Conservation (phyloP, 1,284 basidiomycete genomes). For the Cryptococcus sp. region DNA sequence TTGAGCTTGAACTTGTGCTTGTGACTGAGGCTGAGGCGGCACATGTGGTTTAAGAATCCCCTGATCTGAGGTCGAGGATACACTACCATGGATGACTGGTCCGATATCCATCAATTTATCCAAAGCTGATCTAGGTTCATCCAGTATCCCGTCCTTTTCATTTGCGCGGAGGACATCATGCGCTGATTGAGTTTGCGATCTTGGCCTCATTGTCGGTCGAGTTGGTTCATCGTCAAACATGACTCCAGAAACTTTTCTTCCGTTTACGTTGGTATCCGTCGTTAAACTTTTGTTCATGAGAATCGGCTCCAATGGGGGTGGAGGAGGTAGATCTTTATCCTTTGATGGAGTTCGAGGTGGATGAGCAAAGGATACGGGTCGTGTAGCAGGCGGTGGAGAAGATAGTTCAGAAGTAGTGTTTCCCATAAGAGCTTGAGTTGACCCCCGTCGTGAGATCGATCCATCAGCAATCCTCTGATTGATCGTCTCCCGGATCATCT, state of each 20-base stretch:
- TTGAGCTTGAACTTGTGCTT: background rate
- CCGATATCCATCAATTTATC: slow-evolving; percentile 27
- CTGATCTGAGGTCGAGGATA: too few species aligned
- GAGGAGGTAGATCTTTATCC: slow-evolving; percentile 18
- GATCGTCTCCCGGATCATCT: slow-evolving; percentile 44
- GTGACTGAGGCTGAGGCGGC: too few species aligned
- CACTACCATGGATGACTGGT: background rate
- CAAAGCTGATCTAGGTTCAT: slow-evolving; percentile 38
- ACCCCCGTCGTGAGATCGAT: slow-evolving; percentile 17
- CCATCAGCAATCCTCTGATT: slow-evolving; percentile 40
- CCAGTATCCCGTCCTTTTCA: slow-evolving; percentile 15
- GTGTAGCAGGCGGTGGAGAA: background rate
- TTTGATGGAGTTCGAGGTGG: slow-evolving; percentile 7
- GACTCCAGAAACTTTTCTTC: background rate
- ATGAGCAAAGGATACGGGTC: slow-evolving; percentile 1
- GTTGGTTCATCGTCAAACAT: background rate
- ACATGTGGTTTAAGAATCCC: too few species aligned
- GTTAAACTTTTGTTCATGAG: slow-evolving; percentile 25
- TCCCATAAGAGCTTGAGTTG: slow-evolving; percentile 5
- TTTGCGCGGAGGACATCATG: slow-evolving; percentile 27
- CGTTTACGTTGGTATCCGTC: slow-evolving; percentile 12
- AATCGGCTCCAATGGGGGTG: background rate
- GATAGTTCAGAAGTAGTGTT: background rate
- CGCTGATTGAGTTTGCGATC: slow-evolving; percentile 28
- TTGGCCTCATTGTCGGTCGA: slow-evolving; percentile 19